A percentile compares a stretch with the other conserved stretches of the same genome.
Conservation (phyloP, 179 eudicot species). For the Beta corolliflora region DNA sequence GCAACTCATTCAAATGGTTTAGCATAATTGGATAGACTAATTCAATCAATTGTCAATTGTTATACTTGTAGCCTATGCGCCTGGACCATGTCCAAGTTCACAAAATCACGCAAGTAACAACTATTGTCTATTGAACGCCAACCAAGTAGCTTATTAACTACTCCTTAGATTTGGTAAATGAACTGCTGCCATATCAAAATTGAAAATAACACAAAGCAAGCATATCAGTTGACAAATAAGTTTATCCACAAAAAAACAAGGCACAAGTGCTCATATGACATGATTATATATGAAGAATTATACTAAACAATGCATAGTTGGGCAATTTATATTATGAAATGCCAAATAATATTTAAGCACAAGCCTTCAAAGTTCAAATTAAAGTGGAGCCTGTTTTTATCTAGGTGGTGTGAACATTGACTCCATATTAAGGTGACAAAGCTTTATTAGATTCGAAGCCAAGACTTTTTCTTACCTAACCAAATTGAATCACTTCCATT, state of each 20-base stretch:
- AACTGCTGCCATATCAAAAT: conserved; percentile 26
- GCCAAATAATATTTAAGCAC: neutral
- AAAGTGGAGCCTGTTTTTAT: neutral
- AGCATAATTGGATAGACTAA: conserved; percentile 10
- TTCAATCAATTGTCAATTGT: neutral
- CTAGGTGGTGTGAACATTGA: conserved; percentile 22
- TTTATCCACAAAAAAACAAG: neutral
- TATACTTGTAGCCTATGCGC: neutral
- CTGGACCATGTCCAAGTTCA: conserved; percentile 27
- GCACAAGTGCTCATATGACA: neutral
- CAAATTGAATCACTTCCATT: conserved; percentile 9
- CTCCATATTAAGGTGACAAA: conserved; percentile 20
- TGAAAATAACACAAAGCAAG: conserved; percentile 13
- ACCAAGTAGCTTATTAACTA: conserved; percentile 15
- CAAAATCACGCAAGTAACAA: conserved; percentile 17
- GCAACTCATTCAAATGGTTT: neutral
- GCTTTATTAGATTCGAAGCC: neutral
- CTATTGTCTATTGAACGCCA: conserved; percentile 18
- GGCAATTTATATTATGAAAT: neutral
- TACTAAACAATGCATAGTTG: neutral
- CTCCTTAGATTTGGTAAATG: conserved; percentile 1
- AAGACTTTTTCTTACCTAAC: conserved; percentile 26
- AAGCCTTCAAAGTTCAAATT: neutral
- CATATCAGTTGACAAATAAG: neutral
- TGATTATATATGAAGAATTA: neutral